Conservation (phyloP, 2,329 filamentous ascomycete genomes). For the Alternaria solani region DNA sequence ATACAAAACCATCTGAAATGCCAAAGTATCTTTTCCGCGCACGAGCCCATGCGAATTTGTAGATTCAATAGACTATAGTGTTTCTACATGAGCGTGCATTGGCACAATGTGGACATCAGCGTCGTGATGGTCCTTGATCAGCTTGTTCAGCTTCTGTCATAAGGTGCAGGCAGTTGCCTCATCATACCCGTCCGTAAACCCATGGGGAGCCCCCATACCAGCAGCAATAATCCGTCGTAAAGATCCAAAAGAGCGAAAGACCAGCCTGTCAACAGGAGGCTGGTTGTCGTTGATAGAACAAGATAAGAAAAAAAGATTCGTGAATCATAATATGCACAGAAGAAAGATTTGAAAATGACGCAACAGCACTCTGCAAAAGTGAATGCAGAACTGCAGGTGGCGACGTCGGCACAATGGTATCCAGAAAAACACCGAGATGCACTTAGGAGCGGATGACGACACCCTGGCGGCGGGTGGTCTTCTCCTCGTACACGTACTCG, state of each 20-base stretch:
- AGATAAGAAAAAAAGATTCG: constrained; percentile 25
- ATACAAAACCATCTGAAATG: background rate
- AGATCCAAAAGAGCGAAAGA: constrained; percentile 7
- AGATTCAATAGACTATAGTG: constrained; percentile 16
- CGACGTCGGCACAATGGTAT: constrained; percentile 5
- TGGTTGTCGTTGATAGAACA: constrained; percentile 1
- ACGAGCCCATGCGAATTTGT: constrained; percentile 38
- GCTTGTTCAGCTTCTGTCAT: constrained; percentile 3
- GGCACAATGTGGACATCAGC: constrained; percentile 22
- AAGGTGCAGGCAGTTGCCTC: constrained; percentile 7
- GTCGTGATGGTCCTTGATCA: constrained; percentile 1
- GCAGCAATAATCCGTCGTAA: constrained; percentile 26
- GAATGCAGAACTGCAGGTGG: background rate
- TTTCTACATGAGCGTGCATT: constrained; percentile 34
- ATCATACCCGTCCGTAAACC: background rate
- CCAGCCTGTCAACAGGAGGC: background rate
- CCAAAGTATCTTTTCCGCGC: constrained; percentile 20
- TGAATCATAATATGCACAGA: constrained; percentile 42
- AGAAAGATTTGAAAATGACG: constrained; percentile 24
- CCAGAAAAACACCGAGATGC: constrained; percentile 1
- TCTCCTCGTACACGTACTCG: constrained; percentile 62
- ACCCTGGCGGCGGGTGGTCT: constrained; percentile 58
- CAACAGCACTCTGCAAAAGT: constrained; percentile 8
- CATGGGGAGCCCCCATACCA: constrained; percentile 23
- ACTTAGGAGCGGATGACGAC: constrained; percentile 53